phyloP scores from a whole-genome alignment of 768 basidiomycete species.

The Leccinum obscurum region DNA sequence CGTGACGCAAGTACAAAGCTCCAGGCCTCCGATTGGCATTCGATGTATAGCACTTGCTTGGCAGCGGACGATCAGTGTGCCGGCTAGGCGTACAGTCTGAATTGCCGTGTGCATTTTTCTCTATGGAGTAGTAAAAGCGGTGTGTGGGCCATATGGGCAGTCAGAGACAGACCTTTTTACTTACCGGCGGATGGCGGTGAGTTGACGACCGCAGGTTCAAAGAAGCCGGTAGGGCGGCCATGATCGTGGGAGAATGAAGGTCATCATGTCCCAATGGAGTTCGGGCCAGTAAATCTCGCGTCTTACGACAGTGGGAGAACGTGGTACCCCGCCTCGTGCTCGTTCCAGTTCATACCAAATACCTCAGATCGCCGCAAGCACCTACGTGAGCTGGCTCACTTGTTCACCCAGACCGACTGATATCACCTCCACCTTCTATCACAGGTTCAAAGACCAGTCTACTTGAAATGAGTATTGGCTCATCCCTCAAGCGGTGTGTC shows the following conservation, averaged over 20 bases:
- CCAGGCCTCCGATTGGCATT: too few relatives aligned
- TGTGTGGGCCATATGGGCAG: not conserved
- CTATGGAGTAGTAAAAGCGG: not conserved
- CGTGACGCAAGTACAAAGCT: too few relatives aligned
- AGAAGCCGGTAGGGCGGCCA: not conserved
- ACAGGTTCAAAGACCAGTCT: not conserved
- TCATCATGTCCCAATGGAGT: not conserved
- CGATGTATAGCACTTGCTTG: too few relatives aligned
- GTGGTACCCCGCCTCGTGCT: not conserved
- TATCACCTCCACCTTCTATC: not conserved
- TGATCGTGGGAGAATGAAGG: not conserved
- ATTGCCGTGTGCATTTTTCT: not conserved
- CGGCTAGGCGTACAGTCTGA: too few relatives aligned
- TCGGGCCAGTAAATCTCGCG: not conserved
- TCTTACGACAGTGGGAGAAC: not conserved
- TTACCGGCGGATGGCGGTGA: not conserved
- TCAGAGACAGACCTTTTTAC: not conserved
- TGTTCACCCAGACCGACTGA: not conserved
- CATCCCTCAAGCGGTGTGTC: not conserved
- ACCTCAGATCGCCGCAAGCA: not conserved
- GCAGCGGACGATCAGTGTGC: too few relatives aligned
- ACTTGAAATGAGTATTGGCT: not conserved
- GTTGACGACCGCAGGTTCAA: not conserved
- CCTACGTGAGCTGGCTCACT: conserved; percentile 6
- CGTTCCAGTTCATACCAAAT: not conserved